Evolutionary conservation across 208 protist genomes (phyloP).

Genomic region (Trypanosoma mega): DNA sequence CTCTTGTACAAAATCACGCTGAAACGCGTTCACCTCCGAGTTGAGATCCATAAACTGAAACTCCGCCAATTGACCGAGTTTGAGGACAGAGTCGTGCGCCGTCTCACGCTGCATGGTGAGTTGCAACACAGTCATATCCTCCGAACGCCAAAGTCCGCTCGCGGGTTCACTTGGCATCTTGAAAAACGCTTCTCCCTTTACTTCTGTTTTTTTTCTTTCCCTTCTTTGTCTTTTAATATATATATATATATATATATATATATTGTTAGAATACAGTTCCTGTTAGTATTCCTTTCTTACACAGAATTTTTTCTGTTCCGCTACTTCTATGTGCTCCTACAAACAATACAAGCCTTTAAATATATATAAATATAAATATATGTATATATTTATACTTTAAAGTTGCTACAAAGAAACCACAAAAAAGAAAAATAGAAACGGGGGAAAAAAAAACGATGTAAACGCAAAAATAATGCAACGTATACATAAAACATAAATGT

Average conservation of each 20-base stretch:
- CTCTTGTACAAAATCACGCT: conserved; percentile 96
- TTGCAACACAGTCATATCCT: conserved; percentile 97
- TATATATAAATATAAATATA: conserved; percentile 10
- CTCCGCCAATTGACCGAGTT: conserved; percentile 94
- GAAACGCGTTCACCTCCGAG: conserved; percentile 93
- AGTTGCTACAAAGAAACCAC: neutral
- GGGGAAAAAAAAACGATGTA: neutral
- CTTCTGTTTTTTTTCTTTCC: conserved; percentile 2
- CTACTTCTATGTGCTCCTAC: too few relatives aligned
- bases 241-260: conserved; percentile 11
- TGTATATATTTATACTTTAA: conserved; percentile 7
- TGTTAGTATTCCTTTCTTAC: neutral
- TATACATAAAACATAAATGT: too few relatives aligned
- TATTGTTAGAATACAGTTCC: conserved; percentile 1
- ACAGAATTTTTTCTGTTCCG: too few relatives aligned
- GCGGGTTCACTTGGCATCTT: conserved; percentile 76
- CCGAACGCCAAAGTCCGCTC: conserved; percentile 93
- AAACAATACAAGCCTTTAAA: too few relatives aligned
- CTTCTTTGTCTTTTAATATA: conserved; percentile 6
- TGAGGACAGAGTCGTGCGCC: conserved; percentile 94
- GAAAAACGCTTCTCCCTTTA: neutral
- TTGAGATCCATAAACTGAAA: conserved; percentile 97
- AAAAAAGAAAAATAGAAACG: conserved; percentile 13
- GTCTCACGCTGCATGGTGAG: conserved; percentile 97
- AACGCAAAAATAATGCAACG: too few relatives aligned